Evolutionary conservation across 495 filamentous ascomycete species (phyloP), one percentile per base, ranked within the genome.

Genomic region (Friedmanniomyces simplex): DNA sequence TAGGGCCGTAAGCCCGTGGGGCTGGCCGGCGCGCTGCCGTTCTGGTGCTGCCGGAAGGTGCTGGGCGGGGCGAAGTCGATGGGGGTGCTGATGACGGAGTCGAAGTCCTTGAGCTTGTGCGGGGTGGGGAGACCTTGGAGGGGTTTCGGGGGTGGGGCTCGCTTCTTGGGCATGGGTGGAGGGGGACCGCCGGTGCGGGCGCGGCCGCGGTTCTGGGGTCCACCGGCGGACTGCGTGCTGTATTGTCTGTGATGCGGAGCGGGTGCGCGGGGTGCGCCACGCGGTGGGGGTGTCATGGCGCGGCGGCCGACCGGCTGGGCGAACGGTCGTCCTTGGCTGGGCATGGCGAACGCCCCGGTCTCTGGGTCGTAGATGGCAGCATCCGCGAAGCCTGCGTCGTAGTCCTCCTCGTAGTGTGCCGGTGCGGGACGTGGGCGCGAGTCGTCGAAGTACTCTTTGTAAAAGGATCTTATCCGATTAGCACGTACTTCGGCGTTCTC

Each of bases 371-470:
- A 95, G 59, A 86, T 68, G 41, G 79, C 74, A 32, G 73, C 77
- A 52, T 84, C 79, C n/a, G 84, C 77, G 66, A 84, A 86, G 48
- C 81, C 78, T 16, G 79, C 62, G 48, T 83, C 82, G 63, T 84
- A 84, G 63, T 88, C 85, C 61, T 88, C 82, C 55, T 85, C 84
- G 66, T 89, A 86, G 62, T 76, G 71, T 13, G 63, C 69, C 32
- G 76, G 72, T 14, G 72, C 73, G 26, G 75, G 76, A 30, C 73
- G 76, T 0, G 75, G 76, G 67, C 85, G 87, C 20, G 79, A 83
- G 24, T 95, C 91, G 53, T 98, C 93, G 59, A 98, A 98, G 71
- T 97, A 97, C 70, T 97, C 93, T 69, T 96, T 96, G 74, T 98
- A 98, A 74, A 98, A 98, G 24, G 94, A 97, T 63, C 93, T 82